These are phyloP conservation scores for Corchorus olitorius DNA, from an alignment of 345 rosid genomes.

Conservation along the genomic window DNA sequence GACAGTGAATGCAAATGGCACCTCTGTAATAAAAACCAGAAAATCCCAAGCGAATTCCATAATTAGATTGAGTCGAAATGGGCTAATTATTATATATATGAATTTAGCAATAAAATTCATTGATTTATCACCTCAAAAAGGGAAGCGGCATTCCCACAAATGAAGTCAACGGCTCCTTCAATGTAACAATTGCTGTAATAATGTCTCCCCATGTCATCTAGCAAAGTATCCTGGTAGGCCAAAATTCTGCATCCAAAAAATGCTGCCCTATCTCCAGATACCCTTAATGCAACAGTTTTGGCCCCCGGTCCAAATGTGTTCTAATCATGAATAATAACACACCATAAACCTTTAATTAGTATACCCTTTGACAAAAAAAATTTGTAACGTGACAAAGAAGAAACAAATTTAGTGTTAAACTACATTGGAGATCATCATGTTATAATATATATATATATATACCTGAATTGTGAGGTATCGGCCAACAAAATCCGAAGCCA, in stretches of 20 bases:
- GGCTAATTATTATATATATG: neutral
- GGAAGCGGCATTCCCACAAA: slow-evolving; percentile 23
- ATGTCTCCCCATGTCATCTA: slow-evolving; percentile 24
- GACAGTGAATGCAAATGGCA: slow-evolving; percentile 27
- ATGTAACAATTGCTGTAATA: slow-evolving; percentile 22
- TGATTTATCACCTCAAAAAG: slow-evolving; percentile 19
- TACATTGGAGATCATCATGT: neutral
- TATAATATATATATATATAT: too few relatives aligned
- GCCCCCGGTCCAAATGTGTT: slow-evolving; percentile 17
- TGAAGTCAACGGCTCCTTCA: slow-evolving; percentile 28
- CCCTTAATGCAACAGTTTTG: slow-evolving; percentile 26
- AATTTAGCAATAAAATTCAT: neutral
- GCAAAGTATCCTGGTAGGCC: slow-evolving; percentile 18
- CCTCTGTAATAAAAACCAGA: neutral
- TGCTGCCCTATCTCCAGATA: slow-evolving; percentile 24
- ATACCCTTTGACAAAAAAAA: neutral
- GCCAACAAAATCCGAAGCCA: slow-evolving; percentile 69
- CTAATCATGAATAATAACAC: neutral
- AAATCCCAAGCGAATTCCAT: neutral
- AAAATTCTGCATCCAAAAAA: slow-evolving; percentile 22
- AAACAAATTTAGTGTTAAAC: neutral
- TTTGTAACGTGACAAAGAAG: neutral
- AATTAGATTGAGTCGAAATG: neutral
- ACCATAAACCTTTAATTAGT: neutral
- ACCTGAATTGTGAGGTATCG: slow-evolving; percentile 69